Base-by-base conservation (phyloP, 2,329 filamentous ascomycete genomes). In the Leptosphaerulina australis region DNA sequence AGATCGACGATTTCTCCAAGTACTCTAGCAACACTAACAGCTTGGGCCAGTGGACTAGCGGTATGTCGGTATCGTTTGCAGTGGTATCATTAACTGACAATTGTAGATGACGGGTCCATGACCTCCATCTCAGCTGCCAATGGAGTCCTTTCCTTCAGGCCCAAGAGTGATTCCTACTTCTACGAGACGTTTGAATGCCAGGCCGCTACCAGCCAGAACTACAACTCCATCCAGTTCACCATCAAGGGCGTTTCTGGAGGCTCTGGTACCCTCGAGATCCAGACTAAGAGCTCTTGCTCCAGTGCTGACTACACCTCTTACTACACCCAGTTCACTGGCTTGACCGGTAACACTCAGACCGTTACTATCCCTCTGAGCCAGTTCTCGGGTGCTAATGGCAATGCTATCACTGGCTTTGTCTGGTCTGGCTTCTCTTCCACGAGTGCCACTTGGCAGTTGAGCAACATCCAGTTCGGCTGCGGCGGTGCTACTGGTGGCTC, bases 181-280 rank as follows among this genome's bases (percentile, higher is more conserved):
- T 83, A 83, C 60, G 80, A 81, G 63, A 78, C 75, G 1, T 77
- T 83, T 44, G 59, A 68, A 0, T 83, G 81, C 67, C 73, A 78
- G 58, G 68, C 73, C 29, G 74, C 79, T 14, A 67, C 67, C 12
- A 73, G 68, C 37, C 73, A 78, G 38, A 74, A 75, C 50, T 82
- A 82, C 64, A 75, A 70, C 56, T 76, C 75, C 3, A 55, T 82
- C 35, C 74, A 74, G 21, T 81, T 82, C 64, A 72, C 70, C 20
- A 59, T 81, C 52, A 76, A 80, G 63, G 76, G 76, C 3, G 74
- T 77, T 9, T 59, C 74, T 7, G 71, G 72, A 12, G 73, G 71
- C 14, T 74, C 71, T 3, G 64, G 77, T 22, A 69, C 65, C 4
- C 48, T 81, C 18, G 79, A 81, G 63, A 70, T 80, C 39, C 79